Conservation (phyloP, 257 asterid genomes). For the Mentha longifolia region DNA sequence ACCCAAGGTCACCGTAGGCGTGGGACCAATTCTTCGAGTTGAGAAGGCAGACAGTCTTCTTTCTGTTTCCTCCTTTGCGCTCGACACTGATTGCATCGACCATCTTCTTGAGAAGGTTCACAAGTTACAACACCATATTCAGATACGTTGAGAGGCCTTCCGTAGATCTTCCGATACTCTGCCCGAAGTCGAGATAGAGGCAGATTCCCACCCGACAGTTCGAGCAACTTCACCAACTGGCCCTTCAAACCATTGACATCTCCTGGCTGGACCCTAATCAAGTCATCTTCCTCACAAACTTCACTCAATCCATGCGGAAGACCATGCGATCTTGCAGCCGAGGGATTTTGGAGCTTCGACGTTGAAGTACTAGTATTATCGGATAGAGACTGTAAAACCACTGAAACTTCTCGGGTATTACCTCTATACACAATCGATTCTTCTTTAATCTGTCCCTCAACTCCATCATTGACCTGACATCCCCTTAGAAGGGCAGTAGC, state of each 20-base stretch:
- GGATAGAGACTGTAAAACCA: conserved; percentile 56
- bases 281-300: conserved; percentile 47
- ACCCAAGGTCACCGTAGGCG: conserved; percentile 33
- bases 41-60: conserved; percentile 57
- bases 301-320: conserved; percentile 51
- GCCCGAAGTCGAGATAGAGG: conserved; percentile 64
- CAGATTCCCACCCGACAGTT: conserved; percentile 69
- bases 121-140: conserved; percentile 74
- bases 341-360: conserved; percentile 47
- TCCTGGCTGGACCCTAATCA: conserved; percentile 84
- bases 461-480: conserved; percentile 44
- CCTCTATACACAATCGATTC: conserved; percentile 78
- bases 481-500: conserved; percentile 44
- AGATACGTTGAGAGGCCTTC: conserved; percentile 80
- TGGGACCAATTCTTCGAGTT: conserved; percentile 41
- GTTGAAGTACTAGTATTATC: conserved; percentile 53
- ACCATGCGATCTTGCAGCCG: conserved; percentile 46
- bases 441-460: conserved; percentile 64
- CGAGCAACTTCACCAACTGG: conserved; percentile 80
- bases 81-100: conserved; percentile 54
- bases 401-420: conserved; percentile 47
- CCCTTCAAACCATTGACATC: conserved; percentile 78
- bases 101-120: conserved; percentile 78
- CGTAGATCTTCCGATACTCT: conserved; percentile 74
- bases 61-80: conserved; percentile 68